Evolutionary conservation across 148 eudicot species (phyloP), one percentile per base, ranked within the genome.

Genomic region (Polygonum aviculare): DNA sequence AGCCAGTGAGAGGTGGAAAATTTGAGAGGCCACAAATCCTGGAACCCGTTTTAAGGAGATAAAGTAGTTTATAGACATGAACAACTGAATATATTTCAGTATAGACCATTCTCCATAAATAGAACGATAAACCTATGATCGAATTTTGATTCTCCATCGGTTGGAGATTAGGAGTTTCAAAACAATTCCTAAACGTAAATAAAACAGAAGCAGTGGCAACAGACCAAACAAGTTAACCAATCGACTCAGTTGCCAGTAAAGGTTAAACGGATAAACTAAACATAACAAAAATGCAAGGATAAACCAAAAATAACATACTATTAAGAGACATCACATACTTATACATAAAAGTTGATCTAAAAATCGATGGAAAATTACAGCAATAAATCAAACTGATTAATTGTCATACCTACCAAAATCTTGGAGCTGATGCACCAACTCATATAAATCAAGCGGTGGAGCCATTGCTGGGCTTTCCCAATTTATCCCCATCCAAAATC

Each of bases 401-500:
- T 33, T 16, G 59, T 14, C 40, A 18, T 67, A 77, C 85, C 82
- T 74, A 85, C 72, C 82, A 81, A 85, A 87, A 81, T 73, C 77
- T 77, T 18, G 63, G 47, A 77, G 76, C 54, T 74, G 75, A 69
- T 39, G 57, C 74, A 40, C 18, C 69, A 60, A 60, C 36, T 60
- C 69, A 31, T 22, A 60, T 26, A 36, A 36, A 36, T 57, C 3
- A 69, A 12, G 62, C 26, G 45, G 40, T 36, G 45, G 40, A 75
- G 49, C 26, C 39, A 31, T 38, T 77, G 44, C 72, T 35, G 21
- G 16, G 14, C 14, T 74, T 45, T 74, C 77, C 76, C 19, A 75
- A 75, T 72, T 83, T 77, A 78, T 76, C 81, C 50, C 80, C 94
- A 83, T 86, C 85, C 73, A 94, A 63, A 76, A 94, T 82, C 85